These are phyloP conservation scores for Sporisorium scitamineum DNA, from an alignment of 1,284 basidiomycete genomes.

Conservation along the genomic window DNA sequence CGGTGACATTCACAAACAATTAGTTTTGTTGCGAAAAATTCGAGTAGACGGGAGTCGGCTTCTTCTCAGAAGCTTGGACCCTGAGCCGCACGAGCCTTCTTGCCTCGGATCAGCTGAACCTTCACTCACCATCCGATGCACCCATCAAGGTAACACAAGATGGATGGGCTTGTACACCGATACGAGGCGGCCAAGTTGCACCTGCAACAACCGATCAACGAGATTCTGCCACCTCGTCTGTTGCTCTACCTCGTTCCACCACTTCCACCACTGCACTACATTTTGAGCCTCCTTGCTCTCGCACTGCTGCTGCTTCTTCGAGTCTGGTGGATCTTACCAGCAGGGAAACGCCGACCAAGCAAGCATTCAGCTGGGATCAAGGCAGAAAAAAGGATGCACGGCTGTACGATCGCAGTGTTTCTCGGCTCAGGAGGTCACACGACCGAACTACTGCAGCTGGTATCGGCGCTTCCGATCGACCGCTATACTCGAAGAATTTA, in stretches of 20 bases:
- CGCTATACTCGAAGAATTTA: conserved; percentile 85
- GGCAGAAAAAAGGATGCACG: not conserved
- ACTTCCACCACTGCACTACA: conserved; percentile 21
- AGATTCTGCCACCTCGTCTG: conserved; percentile 36
- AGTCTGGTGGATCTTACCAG: conserved; percentile 30
- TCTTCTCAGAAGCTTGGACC: not conserved
- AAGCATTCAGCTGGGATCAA: not conserved
- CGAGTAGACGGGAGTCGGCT: not conserved
- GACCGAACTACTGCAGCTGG: conserved; percentile 82
- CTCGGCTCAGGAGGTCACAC: conserved; percentile 89
- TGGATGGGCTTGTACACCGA: conserved; percentile 15
- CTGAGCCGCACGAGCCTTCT: not conserved
- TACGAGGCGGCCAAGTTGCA: conserved; percentile 23
- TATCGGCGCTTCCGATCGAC: conserved; percentile 80
- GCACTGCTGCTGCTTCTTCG: conserved; percentile 10
- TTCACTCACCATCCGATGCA: no score
- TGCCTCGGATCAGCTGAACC: not conserved
- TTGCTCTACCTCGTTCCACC: conserved; percentile 43
- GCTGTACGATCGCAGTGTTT: conserved; percentile 72
- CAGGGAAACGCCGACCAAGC: not conserved
- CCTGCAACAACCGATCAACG: conserved; percentile 39
- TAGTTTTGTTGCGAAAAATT: no score
- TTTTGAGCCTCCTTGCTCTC: not conserved
- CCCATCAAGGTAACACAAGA: not conserved
- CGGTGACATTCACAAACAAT: not conserved